Percentiles rank a stretch among this genome's conserved stretches.
Evolutionary conservation across 768 basidiomycete genomes (phyloP).

Genomic region (Coprinopsis marcescibilis): DNA sequence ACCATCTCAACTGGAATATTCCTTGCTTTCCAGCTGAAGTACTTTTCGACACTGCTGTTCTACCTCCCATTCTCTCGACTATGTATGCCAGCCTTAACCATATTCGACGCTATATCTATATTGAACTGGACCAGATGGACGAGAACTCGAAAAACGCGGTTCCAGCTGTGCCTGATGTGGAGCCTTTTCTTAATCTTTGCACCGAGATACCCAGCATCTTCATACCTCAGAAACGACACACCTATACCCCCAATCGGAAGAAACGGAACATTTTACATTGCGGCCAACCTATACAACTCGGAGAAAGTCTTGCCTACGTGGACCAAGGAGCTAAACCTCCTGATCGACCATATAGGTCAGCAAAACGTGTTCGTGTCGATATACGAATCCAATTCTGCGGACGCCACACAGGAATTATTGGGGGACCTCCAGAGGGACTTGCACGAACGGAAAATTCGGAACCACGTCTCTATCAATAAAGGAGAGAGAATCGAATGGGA

Average conservation of each 20-base stretch:
- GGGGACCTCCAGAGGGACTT: background rate
- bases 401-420: background rate
- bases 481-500: background rate
- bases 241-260: background rate
- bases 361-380: constrained; percentile 1
- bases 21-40: background rate
- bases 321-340: background rate
- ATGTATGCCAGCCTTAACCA: background rate
- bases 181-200: background rate
- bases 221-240: background rate
- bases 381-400: constrained; percentile 1
- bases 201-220: background rate
- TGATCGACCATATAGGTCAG: background rate
- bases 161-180: background rate
- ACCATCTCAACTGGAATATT: background rate
- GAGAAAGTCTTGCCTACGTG: background rate
- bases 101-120: background rate
- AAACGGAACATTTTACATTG: background rate
- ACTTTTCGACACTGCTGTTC: background rate
- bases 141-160: background rate
- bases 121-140: background rate
- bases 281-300: constrained; percentile 5
- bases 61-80: background rate
- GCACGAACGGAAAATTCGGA: background rate
- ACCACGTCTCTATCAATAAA: background rate